phyloP scores from a whole-genome alignment of 1,284 basidiomycete genomes.

The Cryptococcus sp. region DNA sequence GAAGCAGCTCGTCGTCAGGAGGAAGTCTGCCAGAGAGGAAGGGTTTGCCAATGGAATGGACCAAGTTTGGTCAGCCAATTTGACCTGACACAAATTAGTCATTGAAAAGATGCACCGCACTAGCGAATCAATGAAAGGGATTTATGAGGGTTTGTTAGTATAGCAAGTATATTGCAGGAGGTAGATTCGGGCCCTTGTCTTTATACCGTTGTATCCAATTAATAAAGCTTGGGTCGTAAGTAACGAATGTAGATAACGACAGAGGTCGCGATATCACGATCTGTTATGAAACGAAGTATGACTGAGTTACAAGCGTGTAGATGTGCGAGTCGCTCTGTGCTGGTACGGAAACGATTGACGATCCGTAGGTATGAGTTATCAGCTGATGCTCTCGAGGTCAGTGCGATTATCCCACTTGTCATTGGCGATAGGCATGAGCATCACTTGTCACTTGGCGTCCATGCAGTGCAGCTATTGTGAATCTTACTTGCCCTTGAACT shows the following conservation, averaged over 20 bases:
- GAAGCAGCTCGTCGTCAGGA: neutral
- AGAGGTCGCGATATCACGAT: too few species aligned
- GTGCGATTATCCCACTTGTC: neutral
- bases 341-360: neutral
- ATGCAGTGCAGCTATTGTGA: neutral
- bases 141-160: too few species aligned
- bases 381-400: neutral
- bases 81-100: neutral
- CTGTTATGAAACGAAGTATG: too few species aligned
- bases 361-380: neutral
- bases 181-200: too few species aligned
- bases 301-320: too few species aligned
- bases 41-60: slow-evolving; percentile 18
- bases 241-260: too few species aligned
- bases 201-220: too few species aligned
- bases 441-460: too few species aligned
- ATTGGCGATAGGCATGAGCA: neutral
- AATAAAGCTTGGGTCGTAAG: too few species aligned
- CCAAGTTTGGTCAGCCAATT: slow-evolving; percentile 6
- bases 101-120: neutral
- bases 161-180: too few species aligned
- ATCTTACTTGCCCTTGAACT: slow-evolving; percentile 55
- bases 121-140: too few species aligned
- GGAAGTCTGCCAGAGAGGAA: slow-evolving; percentile 11
- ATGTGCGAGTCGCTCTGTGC: neutral